phyloP scores from a whole-genome alignment of 2,329 filamentous ascomycete species.

The Nigrospora sphaerica region DNA sequence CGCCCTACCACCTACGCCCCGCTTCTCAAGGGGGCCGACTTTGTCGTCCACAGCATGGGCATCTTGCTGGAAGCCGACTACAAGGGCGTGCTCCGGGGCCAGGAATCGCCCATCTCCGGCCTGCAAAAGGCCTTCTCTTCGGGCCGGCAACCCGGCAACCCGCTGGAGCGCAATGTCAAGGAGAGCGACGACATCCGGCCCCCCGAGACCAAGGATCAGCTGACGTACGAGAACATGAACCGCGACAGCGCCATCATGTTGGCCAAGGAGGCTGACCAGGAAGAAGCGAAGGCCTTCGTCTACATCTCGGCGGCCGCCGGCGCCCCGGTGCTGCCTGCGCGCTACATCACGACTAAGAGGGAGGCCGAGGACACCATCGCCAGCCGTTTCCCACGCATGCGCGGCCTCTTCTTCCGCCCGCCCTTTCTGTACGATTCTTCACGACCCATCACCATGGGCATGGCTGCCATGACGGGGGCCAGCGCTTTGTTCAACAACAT shows the following conservation, averaged over 20 bases:
- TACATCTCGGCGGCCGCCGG: constrained; percentile 87
- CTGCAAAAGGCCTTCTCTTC: constrained; percentile 71
- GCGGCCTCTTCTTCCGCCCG: constrained; percentile 75
- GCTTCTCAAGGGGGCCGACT: constrained; percentile 70
- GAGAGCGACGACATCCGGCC: constrained; percentile 53
- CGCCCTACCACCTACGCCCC: constrained; percentile 72
- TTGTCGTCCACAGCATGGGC: constrained; percentile 90
- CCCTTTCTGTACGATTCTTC: constrained; percentile 86
- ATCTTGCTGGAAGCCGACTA: constrained; percentile 97
- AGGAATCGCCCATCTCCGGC: constrained; percentile 73
- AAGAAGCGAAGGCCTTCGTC: constrained; percentile 63
- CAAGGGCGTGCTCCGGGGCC: constrained; percentile 81
- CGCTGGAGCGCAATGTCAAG: constrained; percentile 47
- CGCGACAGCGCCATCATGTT: constrained; percentile 79
- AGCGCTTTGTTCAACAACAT: constrained; percentile 71
- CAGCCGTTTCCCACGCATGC: constrained; percentile 64
- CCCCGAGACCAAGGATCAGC: constrained; percentile 62
- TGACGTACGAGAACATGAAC: constrained; percentile 98
- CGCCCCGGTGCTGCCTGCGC: constrained; percentile 71
- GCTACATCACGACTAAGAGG: constrained; percentile 88
- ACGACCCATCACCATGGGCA: constrained; percentile 72
- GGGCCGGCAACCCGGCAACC: constrained; percentile 57
- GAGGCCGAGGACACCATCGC: constrained; percentile 77
- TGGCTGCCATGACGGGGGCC: constrained; percentile 70
- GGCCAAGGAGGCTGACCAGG: constrained; percentile 65